Percentiles rank a stretch among this genome's conserved stretches.
Evolutionary conservation across 2,329 filamentous ascomycete genomes (phyloP).

Genomic region (Fusarium caatingaense): DNA sequence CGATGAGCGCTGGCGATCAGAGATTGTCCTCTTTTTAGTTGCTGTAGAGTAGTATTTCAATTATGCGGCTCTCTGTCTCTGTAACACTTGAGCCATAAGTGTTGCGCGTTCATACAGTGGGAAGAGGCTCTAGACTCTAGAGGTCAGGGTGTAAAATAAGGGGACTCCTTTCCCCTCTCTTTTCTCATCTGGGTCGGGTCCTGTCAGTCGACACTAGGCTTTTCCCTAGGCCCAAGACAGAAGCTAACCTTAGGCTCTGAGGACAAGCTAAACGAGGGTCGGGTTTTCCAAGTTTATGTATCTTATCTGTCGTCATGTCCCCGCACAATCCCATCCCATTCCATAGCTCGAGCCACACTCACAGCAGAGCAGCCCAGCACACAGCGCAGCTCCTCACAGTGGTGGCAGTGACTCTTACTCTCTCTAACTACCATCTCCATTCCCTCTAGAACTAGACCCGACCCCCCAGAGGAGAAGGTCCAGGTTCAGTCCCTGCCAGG

Average conservation of each 20-base stretch:
- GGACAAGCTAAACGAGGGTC: constrained; percentile 7
- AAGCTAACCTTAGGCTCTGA: background rate
- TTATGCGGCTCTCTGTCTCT: constrained; percentile 19
- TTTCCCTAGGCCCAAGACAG: background rate
- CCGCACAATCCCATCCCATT: constrained; percentile 29
- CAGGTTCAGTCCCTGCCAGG: constrained; percentile 6
- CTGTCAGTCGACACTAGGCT: constrained; percentile 2
- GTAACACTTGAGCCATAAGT: background rate
- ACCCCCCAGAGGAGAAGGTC: constrained; percentile 11
- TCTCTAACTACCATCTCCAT: constrained; percentile 23
- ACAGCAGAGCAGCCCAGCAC: constrained; percentile 1
- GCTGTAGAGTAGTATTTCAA: background rate
- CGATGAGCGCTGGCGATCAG: constrained; percentile 33
- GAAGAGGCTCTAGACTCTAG: background rate
- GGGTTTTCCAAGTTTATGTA: constrained; percentile 23
- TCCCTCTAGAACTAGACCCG: constrained; percentile 16
- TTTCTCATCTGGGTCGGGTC: constrained; percentile 7
- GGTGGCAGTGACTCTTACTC: constrained; percentile 25
- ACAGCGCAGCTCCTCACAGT: constrained; percentile 18
- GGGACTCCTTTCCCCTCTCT: background rate
- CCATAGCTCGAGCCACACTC: constrained; percentile 34
- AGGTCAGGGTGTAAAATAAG: background rate
- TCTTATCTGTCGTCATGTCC: constrained; percentile 43
- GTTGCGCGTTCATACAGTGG: background rate
- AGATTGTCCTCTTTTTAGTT: constrained; percentile 4